phyloP scores from a whole-genome alignment of 192 early-diverging fungal genomes.

The Diversispora epigaea region DNA sequence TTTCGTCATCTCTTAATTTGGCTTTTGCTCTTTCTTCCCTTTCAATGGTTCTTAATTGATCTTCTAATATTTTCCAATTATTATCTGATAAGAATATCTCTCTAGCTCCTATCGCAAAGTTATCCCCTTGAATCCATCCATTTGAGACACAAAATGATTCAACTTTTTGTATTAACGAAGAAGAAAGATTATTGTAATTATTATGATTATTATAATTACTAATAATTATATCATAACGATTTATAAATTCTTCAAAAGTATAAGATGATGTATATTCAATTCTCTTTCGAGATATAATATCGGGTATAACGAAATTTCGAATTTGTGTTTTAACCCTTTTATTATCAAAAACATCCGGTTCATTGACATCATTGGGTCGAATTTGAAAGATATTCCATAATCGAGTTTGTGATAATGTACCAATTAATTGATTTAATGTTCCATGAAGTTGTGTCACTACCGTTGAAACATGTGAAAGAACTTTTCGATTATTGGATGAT shows the following conservation, averaged over 20 bases:
- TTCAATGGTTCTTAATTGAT: conserved; percentile 57
- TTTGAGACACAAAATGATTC: conserved; percentile 42
- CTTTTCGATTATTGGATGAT: conserved; percentile 38
- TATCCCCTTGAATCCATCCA: conserved; percentile 48
- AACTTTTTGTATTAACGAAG: conserved; percentile 35
- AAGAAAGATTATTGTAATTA: not conserved
- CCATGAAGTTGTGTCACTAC: conserved; percentile 58
- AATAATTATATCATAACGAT: conserved; percentile 65
- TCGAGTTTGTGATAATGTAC: conserved; percentile 73
- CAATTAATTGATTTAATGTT: conserved; percentile 76
- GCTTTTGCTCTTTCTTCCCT: conserved; percentile 51
- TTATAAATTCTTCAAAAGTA: conserved; percentile 69
- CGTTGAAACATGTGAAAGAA: conserved; percentile 40
- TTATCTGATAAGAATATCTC: conserved; percentile 61
- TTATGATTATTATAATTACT: conserved; percentile 20
- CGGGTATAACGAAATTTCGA: conserved; percentile 63
- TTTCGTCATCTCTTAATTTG: conserved; percentile 47
- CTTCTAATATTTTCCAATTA: conserved; percentile 64
- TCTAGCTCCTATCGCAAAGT: conserved; percentile 53
- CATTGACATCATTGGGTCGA: conserved; percentile 60
- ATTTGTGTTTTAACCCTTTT: conserved; percentile 70
- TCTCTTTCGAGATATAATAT: conserved; percentile 64
- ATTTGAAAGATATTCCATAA: conserved; percentile 86
- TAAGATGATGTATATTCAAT: conserved; percentile 72
- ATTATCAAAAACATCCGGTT: conserved; percentile 54